phyloP scores from a whole-genome alignment of 331 rosid genomes.

The Ulmus americana region DNA sequence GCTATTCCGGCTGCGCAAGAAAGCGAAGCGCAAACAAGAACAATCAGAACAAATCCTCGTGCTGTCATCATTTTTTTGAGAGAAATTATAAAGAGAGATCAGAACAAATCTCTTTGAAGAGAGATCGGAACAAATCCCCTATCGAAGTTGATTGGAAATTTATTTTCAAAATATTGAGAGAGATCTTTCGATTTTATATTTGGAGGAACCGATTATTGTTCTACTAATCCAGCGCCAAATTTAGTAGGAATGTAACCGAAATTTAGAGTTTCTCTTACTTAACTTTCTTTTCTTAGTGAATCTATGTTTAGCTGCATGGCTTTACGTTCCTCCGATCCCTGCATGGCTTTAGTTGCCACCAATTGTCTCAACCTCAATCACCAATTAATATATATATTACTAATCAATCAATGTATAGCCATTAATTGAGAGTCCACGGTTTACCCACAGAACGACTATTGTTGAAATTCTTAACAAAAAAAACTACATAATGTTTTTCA shows the following conservation, averaged over 20 bases:
- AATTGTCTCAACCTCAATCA: not conserved
- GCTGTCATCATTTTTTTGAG: not conserved
- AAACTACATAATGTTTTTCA: too few species aligned
- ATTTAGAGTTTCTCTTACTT: not conserved
- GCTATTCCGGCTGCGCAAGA: not conserved
- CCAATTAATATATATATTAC: too few species aligned
- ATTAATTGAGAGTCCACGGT: too few species aligned
- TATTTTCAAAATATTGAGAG: not conserved
- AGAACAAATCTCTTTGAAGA: not conserved
- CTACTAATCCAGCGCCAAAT: not conserved
- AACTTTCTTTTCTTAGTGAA: not conserved
- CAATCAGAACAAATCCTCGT: not conserved
- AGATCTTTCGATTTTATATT: conserved; percentile 1
- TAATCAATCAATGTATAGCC: too few species aligned
- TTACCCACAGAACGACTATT: too few species aligned
- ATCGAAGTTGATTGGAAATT: too few species aligned
- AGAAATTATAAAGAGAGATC: not conserved
- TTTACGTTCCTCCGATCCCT: not conserved
- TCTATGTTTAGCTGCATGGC: conserved; percentile 7
- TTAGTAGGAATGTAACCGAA: not conserved
- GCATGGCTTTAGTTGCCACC: not conserved
- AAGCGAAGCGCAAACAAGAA: conserved; percentile 7
- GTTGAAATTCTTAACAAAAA: too few species aligned
- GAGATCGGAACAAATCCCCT: not conserved
- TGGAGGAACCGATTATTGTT: not conserved